Conservation (phyloP, 441 rosid species). For the Bocquillonia castaneifolia region DNA sequence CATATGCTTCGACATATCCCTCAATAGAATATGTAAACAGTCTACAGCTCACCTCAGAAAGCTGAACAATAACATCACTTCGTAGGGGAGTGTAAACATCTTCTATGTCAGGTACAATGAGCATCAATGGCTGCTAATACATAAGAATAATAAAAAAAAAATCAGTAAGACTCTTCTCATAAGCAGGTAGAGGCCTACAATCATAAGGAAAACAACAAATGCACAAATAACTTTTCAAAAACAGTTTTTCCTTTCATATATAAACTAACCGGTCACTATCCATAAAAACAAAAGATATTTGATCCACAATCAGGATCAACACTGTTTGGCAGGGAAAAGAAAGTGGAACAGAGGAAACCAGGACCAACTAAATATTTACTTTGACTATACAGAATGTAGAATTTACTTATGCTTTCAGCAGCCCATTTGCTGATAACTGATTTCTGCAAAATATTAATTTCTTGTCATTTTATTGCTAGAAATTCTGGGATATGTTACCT, state of each 20-base stretch:
- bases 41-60: conserved; percentile 60
- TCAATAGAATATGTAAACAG: neutral
- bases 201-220: neutral
- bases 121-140: conserved; percentile 67
- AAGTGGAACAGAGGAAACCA: neutral
- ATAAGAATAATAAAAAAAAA: too few relatives aligned
- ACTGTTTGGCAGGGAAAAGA: neutral
- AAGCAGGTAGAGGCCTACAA: neutral
- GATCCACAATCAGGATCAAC: neutral
- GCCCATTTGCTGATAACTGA: neutral
- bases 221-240: neutral
- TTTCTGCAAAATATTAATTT: too few relatives aligned
- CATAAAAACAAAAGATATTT: neutral
- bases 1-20: neutral
- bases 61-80: conserved; percentile 61
- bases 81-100: conserved; percentile 80
- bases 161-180: neutral
- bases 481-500: neutral
- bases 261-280: neutral
- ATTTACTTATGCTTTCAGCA: too few relatives aligned
- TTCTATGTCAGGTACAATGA: conserved; percentile 68
- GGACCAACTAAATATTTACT: neutral
- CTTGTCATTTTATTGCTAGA: neutral
- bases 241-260: neutral
- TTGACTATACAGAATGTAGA: neutral